Base-by-base conservation (phyloP, 306 rosid species). In the Cicer yamashitae region DNA sequence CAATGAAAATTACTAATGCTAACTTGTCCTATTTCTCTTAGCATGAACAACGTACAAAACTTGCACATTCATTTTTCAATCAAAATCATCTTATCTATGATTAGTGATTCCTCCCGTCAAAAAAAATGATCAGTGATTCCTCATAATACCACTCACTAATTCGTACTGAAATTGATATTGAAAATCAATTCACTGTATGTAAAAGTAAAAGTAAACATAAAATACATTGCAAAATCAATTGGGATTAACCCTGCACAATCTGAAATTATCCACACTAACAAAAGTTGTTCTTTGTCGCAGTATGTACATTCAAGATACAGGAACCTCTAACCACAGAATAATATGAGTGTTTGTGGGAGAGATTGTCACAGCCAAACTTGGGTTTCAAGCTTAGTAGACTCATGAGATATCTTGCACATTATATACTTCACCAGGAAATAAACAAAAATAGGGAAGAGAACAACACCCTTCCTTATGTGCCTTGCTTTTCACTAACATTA, bases 271-370 rank as follows among this genome's bases (percentile, higher is more conserved):
- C 54, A 51, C 79, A 70, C 74, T 40, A 62, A 67, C 12, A 48
- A 65, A 44, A 57, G 25, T 45, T 73, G 73, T 51, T 80, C 70
- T 45, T 59, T 50, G 68, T 34, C 17, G 66, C 40, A 47, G 81
- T 75, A 77, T 82, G 71, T 80, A 77, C 78, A 65, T 25, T 68
- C 63, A 13, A 60, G 44, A 73, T 73, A 74, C 82, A 80, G 20
- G 47, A 72, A 73, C 30, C 74, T 67, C 77, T 51, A 67, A 75
- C 74, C 72, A 64, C 77, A 57, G 50, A n/a, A 77, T 11, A 15
- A 50, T 60, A 68, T 10, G 51, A 58, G 67, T 38, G 62, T 40
- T 57, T 12, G 50, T 65, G 14, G 67, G 41, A 71, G 40, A 47
- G 65, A 76, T 44, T 46, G 3, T 48, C 20, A 64, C 14, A 66